Base-by-base conservation (phyloP, 2,329 filamentous ascomycete species). In the Paecilomyces niveus region DNA sequence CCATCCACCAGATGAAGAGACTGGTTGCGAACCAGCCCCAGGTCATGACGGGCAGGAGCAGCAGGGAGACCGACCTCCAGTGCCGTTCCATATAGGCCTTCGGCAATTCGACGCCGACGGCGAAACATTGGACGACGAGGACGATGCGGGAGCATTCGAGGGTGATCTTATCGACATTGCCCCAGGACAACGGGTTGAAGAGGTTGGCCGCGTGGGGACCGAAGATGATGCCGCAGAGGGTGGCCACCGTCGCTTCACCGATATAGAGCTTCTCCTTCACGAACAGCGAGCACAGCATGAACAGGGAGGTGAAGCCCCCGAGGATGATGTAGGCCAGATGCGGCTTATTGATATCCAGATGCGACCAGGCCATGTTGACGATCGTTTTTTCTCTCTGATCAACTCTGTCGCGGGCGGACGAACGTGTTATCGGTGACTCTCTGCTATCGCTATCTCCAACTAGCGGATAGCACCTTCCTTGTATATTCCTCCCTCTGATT, bases 261-360 rank as follows among this genome's bases (percentile, higher is more conserved):
- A 99, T 99, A 79, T 99, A 99, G 70, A 97, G 84, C 74, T 90
- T 89, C 81, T 99, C 94, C 81, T 99, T 99, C 79, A 99, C 96
- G 71, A 97, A 87, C 57, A 95, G 91, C 60, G 94, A 99, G 76
- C 92, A 96, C 60, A 99, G 82, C 94, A 99, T 99, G 80, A 99
- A 99, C 68, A 99, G 81, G 61, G 89, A 92, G 66, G 94, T 99
- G 80, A 99, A 99, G 74, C 93, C 94, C 69, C 94, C 94, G 58
- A 99, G 81, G 77, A 99, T 97, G 77, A 97, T 91, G 77, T 99
- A 99, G 64, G 96, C 94, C 90, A 97, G 77, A 81, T 99, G 94
- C 69, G 94, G 90, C 81, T 88, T 89, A 77, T 95, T 97, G 79
- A 97, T 87, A 56, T 76, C 75, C 60, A 81, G 66, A 58, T 81